Conservation (phyloP, 768 basidiomycete species). For the Tricholoma saponaceum region DNA sequence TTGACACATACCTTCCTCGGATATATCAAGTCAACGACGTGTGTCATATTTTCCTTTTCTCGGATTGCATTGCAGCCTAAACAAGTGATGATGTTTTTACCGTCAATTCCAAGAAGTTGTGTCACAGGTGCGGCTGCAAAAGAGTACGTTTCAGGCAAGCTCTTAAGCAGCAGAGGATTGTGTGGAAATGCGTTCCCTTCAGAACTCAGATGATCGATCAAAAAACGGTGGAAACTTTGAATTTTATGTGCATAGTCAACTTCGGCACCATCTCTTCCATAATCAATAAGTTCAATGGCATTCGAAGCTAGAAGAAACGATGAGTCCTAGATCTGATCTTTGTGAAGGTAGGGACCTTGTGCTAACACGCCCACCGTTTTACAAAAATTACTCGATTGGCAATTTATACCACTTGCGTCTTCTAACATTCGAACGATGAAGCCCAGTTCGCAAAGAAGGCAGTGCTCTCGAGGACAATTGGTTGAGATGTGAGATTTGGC, state of each 20-base stretch:
- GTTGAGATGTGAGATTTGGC: slow-evolving; percentile 92
- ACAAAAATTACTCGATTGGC: slow-evolving; percentile 96
- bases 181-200: slow-evolving; percentile 65
- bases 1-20: slow-evolving; percentile 65
- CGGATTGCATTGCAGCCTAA: slow-evolving; percentile 64
- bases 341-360: slow-evolving; percentile 50
- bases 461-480: slow-evolving; percentile 86
- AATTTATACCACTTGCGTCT: slow-evolving; percentile 90
- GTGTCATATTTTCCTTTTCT: slow-evolving; percentile 75
- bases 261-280: slow-evolving; percentile 68
- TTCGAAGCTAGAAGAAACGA: slow-evolving; percentile 46
- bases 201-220: slow-evolving; percentile 76
- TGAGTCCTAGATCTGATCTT: neutral
- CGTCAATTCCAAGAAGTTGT: slow-evolving; percentile 80
- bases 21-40: slow-evolving; percentile 84
- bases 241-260: slow-evolving; percentile 86
- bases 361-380: slow-evolving; percentile 87
- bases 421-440: slow-evolving; percentile 95
- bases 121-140: slow-evolving; percentile 70
- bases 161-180: slow-evolving; percentile 50
- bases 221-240: slow-evolving; percentile 92
- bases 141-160: slow-evolving; percentile 14
- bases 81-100: slow-evolving; percentile 74
- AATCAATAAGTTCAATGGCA: slow-evolving; percentile 87
- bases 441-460: slow-evolving; percentile 91